These are phyloP conservation scores for Penicillium verhagenii DNA, from an alignment of 495 filamentous ascomycete genomes.

Conservation along the genomic window DNA sequence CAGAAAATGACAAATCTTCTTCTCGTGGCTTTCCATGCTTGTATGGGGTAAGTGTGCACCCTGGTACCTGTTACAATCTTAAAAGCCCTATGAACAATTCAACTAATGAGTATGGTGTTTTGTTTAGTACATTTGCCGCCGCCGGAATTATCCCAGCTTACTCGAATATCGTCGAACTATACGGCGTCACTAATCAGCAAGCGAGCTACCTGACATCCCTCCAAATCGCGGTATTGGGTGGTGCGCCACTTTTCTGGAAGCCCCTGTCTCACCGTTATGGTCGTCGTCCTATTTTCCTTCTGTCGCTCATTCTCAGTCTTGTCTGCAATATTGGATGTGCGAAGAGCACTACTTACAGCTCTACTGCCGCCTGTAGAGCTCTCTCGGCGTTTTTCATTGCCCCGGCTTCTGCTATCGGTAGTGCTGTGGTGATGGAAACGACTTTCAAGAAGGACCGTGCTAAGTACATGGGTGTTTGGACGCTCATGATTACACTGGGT, in stretches of 20 bases:
- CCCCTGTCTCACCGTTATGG: slow-evolving; percentile 57
- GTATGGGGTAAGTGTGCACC: slow-evolving; percentile 36
- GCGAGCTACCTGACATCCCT: slow-evolving; percentile 51
- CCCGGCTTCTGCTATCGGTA: slow-evolving; percentile 52
- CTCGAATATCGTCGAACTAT: slow-evolving; percentile 40
- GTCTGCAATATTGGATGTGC: slow-evolving; percentile 49
- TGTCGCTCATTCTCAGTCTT: slow-evolving; percentile 45
- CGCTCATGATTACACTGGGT: slow-evolving; percentile 49
- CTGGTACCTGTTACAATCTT: neutral
- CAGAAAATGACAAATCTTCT: slow-evolving; percentile 55
- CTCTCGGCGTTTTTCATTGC: slow-evolving; percentile 53
- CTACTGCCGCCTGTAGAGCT: slow-evolving; percentile 45
- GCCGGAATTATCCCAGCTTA: slow-evolving; percentile 54
- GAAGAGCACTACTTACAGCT: slow-evolving; percentile 37
- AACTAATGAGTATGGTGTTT: neutral
- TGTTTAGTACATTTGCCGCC: slow-evolving; percentile 49
- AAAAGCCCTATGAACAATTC: neutral
- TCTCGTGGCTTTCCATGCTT: slow-evolving; percentile 54
- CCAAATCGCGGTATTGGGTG: slow-evolving; percentile 35
- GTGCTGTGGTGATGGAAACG: slow-evolving; percentile 52
- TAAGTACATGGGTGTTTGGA: slow-evolving; percentile 55
- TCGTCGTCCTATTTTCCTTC: slow-evolving; percentile 51
- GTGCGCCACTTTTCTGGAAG: slow-evolving; percentile 52
- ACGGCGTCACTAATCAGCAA: slow-evolving; percentile 37
- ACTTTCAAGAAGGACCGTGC: slow-evolving; percentile 51